Percentiles rank a stretch among this genome's conserved stretches.
Conservation (phyloP, 768 basidiomycete genomes). For the Kwoniella dejecticola region DNA sequence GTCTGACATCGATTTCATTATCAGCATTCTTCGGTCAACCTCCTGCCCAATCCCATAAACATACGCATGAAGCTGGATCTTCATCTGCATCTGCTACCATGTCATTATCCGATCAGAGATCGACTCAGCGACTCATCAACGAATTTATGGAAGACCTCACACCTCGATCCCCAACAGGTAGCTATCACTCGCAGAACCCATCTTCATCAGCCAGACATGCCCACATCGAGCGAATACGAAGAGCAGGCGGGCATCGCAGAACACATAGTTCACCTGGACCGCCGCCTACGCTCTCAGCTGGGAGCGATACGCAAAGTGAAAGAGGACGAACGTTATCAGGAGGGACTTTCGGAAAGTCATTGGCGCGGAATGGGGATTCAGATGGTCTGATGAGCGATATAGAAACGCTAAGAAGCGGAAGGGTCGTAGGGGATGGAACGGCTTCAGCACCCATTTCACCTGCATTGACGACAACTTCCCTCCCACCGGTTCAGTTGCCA, state of each 20-base stretch:
- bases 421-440: constrained; percentile 3
- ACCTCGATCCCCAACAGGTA: constrained; percentile 10
- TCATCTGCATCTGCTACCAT: background rate
- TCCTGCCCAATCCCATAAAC: too few species aligned
- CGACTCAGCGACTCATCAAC: constrained; percentile 9
- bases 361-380: background rate
- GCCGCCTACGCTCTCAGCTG: background rate
- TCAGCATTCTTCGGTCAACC: constrained; percentile 2
- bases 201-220: background rate
- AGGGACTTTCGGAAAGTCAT: constrained; percentile 2
- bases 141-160: constrained; percentile 13
- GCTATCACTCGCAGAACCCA: background rate
- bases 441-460: constrained; percentile 16
- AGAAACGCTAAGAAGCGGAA: constrained; percentile 4
- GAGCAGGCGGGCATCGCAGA: constrained; percentile 5
- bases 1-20: constrained; percentile 2
- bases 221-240: constrained; percentile 3
- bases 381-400: constrained; percentile 5
- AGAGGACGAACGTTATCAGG: constrained; percentile 9
- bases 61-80: too few species aligned
- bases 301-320: background rate
- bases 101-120: constrained; percentile 15
- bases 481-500: constrained; percentile 4
- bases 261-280: constrained; percentile 15
- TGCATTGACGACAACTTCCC: background rate